phyloP scores from a whole-genome alignment of 768 basidiomycete species.

The Podaxis carcinomalis region DNA sequence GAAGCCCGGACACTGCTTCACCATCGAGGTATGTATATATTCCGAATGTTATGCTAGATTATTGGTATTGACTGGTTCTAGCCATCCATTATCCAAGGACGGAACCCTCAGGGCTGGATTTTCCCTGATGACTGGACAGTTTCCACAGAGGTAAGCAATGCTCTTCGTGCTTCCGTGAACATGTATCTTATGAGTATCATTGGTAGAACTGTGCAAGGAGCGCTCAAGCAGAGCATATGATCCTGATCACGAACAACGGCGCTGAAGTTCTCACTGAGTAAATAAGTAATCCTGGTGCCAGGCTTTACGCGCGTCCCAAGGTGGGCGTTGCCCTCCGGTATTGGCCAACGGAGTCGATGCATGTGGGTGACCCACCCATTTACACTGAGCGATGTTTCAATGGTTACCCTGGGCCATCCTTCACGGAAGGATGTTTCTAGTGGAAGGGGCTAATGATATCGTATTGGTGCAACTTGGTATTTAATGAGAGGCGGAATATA shows the following conservation, averaged over 20 bases:
- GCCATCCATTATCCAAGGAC: slow-evolving; percentile 79
- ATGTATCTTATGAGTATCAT: neutral
- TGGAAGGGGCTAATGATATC: slow-evolving; percentile 34
- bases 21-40: slow-evolving; percentile 65
- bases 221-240: slow-evolving; percentile 87
- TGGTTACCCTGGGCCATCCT: too few species aligned
- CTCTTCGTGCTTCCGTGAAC: neutral
- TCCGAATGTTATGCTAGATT: neutral
- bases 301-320: too few species aligned
- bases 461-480: too few species aligned
- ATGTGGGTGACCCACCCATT: too few species aligned
- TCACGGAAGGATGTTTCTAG: slow-evolving; percentile 25
- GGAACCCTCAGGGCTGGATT: slow-evolving; percentile 62
- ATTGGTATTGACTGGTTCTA: slow-evolving; percentile 20
- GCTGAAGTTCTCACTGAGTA: slow-evolving; percentile 70
- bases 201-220: slow-evolving; percentile 71
- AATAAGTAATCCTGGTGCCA: neutral
- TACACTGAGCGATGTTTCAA: too few species aligned
- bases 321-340: too few species aligned
- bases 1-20: slow-evolving; percentile 86
- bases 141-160: slow-evolving; percentile 66
- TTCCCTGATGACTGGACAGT: slow-evolving; percentile 94
- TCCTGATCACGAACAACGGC: slow-evolving; percentile 75
- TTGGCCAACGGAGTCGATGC: too few species aligned
- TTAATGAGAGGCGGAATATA: too few species aligned